phyloP scores from a whole-genome alignment of 2,329 filamentous ascomycete genomes.

The Whalleya microplaca region DNA sequence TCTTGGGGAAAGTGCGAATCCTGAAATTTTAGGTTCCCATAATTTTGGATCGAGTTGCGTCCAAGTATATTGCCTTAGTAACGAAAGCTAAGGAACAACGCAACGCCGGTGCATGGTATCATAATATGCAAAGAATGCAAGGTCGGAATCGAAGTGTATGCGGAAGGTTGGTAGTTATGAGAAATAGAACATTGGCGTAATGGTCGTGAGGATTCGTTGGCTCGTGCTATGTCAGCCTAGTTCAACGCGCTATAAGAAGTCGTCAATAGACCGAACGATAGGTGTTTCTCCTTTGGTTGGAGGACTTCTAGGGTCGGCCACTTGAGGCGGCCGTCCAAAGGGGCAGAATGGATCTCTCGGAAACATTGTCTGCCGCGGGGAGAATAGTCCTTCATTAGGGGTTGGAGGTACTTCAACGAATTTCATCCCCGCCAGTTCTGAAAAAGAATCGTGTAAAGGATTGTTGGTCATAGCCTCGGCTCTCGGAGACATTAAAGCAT shows the following conservation, averaged over 20 bases:
- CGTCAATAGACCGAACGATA: conserved; percentile 78
- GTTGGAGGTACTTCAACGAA: conserved; percentile 58
- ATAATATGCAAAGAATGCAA: background rate
- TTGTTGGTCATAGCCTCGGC: conserved; percentile 74
- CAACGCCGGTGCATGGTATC: background rate
- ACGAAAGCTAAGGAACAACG: background rate
- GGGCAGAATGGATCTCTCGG: conserved; percentile 56
- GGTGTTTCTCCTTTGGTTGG: conserved; percentile 74
- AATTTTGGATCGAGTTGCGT: background rate
- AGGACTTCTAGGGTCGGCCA: conserved; percentile 72
- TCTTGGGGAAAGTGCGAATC: conserved; percentile 2
- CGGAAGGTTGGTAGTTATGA: background rate
- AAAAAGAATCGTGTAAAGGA: conserved; percentile 57
- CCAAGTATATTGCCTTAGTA: background rate
- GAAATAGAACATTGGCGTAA: conserved; percentile 7
- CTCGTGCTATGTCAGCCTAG: conserved; percentile 1
- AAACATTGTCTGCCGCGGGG: conserved; percentile 55
- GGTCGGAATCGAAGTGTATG: conserved; percentile 2
- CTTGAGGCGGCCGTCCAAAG: conserved; percentile 55
- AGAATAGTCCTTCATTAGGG: conserved; percentile 57
- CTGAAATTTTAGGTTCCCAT: conserved; percentile 15
- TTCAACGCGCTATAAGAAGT: conserved; percentile 62
- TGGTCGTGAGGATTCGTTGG: conserved; percentile 1
- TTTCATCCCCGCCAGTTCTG: conserved; percentile 51
- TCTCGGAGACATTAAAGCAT: conserved; percentile 71